Conservation (phyloP, 768 basidiomycete genomes). For the Lyophyllum shimeji region DNA sequence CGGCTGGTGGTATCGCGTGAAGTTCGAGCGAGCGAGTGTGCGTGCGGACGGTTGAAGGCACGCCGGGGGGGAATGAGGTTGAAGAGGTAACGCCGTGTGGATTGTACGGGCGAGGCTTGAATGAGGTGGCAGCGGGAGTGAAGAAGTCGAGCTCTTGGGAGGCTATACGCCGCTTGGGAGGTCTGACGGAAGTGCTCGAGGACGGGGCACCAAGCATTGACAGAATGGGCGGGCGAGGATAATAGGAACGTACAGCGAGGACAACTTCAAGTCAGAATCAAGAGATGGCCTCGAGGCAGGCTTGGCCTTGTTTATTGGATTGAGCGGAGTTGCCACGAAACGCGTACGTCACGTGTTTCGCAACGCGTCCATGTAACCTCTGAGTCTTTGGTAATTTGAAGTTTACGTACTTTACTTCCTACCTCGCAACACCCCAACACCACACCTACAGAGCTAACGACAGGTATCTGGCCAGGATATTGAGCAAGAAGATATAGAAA, state of each 20-base stretch:
- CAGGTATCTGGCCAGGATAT: constrained; percentile 42
- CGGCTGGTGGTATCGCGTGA: constrained; percentile 45
- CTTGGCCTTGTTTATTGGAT: constrained; percentile 16
- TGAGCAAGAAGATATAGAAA: not conserved
- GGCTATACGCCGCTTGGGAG: constrained; percentile 49
- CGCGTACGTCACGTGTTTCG: constrained; percentile 39
- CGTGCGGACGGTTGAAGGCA: constrained; percentile 25
- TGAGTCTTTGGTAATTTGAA: too few species aligned
- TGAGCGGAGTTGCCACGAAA: constrained; percentile 35
- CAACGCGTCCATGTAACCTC: constrained; percentile 16
- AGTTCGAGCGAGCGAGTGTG: constrained; percentile 37
- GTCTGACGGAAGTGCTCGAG: constrained; percentile 25
- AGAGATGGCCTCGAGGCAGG: constrained; percentile 7
- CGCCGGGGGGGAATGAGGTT: constrained; percentile 18
- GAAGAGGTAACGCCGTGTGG: constrained; percentile 34
- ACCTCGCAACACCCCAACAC: constrained; percentile 8
- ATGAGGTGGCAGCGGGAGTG: constrained; percentile 60
- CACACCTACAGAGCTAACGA: constrained; percentile 44
- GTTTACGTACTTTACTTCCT: too few species aligned
- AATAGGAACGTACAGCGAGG: not conserved
- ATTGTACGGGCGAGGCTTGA: constrained; percentile 65
- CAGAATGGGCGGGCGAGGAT: not conserved
- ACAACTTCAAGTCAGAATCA: constrained; percentile 9
- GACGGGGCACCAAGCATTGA: constrained; percentile 16
- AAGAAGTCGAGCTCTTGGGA: constrained; percentile 60